phyloP scores from a whole-genome alignment of 164 flowering plant genomes.

The Vitis rotundifolia region DNA sequence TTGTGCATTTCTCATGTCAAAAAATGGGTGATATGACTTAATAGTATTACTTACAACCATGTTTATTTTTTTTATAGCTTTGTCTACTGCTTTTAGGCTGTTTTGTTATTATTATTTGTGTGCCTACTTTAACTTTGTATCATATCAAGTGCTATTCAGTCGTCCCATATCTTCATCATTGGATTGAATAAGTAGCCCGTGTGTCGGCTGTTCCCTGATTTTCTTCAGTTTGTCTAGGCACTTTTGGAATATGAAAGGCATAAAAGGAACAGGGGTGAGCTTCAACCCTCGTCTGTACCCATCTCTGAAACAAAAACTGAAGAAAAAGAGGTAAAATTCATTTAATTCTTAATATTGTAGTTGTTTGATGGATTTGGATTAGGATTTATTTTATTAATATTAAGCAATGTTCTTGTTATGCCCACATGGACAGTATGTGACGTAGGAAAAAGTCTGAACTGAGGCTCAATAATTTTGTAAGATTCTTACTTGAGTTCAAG shows the following conservation, averaged over 20 bases:
- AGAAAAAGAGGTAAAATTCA: constrained; percentile 53
- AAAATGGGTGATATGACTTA: too few relatives aligned
- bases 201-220: background rate
- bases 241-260: constrained; percentile 82
- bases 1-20: too few relatives aligned
- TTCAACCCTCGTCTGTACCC: constrained; percentile 36
- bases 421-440: background rate
- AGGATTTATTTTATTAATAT: background rate
- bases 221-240: constrained; percentile 42
- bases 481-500: too few relatives aligned
- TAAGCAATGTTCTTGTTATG: background rate
- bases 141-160: background rate
- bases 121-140: background rate
- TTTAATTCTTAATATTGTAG: background rate
- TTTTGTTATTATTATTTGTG: background rate
- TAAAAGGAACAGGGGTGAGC: constrained; percentile 57
- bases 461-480: too few relatives aligned
- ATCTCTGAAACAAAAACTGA: constrained; percentile 34
- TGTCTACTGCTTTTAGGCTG: background rate
- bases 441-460: background rate
- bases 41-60: background rate
- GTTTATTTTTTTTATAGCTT: background rate
- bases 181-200: background rate
- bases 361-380: background rate
- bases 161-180: background rate